Evolutionary conservation across 78 protist species (phyloP).

Genomic region (Dictyostelium capitatum): DNA sequence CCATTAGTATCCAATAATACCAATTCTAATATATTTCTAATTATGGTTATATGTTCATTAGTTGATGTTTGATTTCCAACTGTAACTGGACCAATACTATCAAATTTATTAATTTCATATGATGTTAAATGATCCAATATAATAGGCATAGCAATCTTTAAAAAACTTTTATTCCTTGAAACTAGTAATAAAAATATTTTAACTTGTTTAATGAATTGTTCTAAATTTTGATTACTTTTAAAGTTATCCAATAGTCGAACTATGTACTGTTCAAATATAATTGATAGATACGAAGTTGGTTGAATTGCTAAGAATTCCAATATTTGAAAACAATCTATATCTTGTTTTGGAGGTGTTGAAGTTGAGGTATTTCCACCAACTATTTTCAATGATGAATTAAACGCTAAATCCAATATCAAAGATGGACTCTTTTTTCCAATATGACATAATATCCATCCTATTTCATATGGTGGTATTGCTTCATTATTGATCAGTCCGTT

Average conservation of each 20-base stretch:
- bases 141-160: not conserved
- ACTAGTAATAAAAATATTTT: slow-evolving; percentile 1
- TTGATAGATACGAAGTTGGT: not conserved
- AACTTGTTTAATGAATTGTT: not conserved
- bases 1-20: not conserved
- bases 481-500: too few relatives aligned
- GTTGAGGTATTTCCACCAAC: too few relatives aligned
- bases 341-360: not conserved
- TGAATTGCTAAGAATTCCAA: slow-evolving; percentile 26
- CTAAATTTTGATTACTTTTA: not conserved
- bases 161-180: not conserved
- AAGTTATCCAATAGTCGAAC: not conserved
- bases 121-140: not conserved
- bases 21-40: not conserved
- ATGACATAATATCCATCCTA: slow-evolving; percentile 30
- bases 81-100: not conserved
- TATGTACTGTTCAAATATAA: slow-evolving; percentile 1
- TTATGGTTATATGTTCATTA: too few relatives aligned
- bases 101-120: not conserved
- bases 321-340: not conserved
- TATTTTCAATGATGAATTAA: not conserved
- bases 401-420: not conserved
- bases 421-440: slow-evolving; percentile 38
- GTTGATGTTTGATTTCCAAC: too few relatives aligned
- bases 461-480: not conserved